Conservation (phyloP, 1,284 basidiomycete genomes). For the Ganoderma lingzhi region DNA sequence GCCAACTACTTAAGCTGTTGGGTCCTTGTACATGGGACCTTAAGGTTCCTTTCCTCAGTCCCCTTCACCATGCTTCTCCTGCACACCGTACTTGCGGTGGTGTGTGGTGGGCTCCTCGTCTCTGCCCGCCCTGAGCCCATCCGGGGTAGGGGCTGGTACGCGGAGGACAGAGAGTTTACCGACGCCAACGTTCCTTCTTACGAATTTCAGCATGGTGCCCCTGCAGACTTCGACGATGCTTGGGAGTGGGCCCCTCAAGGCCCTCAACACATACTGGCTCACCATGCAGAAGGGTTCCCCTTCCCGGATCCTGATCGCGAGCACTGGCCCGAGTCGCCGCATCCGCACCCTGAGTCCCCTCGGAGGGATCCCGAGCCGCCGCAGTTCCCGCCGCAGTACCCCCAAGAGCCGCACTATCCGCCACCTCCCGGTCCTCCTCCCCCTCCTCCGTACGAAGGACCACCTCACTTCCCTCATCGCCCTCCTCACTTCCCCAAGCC, state of each 20-base stretch:
- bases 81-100: conserved; percentile 33
- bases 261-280: conserved; percentile 20
- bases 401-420: conserved; percentile 19
- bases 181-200: conserved; percentile 8
- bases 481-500: conserved; percentile 22
- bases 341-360: conserved; percentile 17
- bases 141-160: conserved; percentile 11
- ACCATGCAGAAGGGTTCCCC: conserved; percentile 1
- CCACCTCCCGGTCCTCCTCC: conserved; percentile 22
- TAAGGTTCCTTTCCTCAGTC: conserved; percentile 15
- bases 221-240: neutral
- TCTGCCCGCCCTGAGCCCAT: conserved; percentile 26
- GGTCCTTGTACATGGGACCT: neutral
- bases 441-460: conserved; percentile 7
- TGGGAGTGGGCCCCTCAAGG: conserved; percentile 16
- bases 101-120: conserved; percentile 33
- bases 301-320: neutral
- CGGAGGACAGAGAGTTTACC: conserved; percentile 8
- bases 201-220: neutral
- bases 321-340: conserved; percentile 14
- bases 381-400: conserved; percentile 16
- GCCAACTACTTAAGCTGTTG: conserved; percentile 13
- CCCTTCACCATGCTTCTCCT: conserved; percentile 30
- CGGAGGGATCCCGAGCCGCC: conserved; percentile 23
- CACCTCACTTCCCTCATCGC: neutral